These are phyloP conservation scores for Ophiostoma australiae DNA, from an alignment of 2,329 filamentous ascomycete species.

Conservation along the genomic window DNA sequence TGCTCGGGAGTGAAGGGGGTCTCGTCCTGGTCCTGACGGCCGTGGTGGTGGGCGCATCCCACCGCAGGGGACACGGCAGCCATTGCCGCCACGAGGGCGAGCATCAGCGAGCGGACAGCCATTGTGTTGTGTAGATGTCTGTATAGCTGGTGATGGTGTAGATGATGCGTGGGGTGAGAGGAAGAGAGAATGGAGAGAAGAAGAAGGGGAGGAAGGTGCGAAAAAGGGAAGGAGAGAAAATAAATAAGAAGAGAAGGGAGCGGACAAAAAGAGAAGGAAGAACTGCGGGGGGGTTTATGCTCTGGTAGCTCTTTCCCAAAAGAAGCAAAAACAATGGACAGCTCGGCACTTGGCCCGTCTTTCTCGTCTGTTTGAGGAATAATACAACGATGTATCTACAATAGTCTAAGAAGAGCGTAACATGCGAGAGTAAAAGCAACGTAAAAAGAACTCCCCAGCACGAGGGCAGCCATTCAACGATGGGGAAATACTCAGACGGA, in stretches of 20 bases:
- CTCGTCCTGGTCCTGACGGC: slow-evolving; percentile 35
- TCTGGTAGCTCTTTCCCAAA: background rate
- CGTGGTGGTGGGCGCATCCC: slow-evolving; percentile 28
- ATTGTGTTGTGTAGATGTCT: slow-evolving; percentile 1
- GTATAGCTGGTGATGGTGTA: background rate
- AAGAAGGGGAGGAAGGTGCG: background rate
- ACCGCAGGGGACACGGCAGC: slow-evolving; percentile 19
- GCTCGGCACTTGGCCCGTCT: slow-evolving; percentile 7
- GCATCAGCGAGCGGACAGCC: slow-evolving; percentile 22
- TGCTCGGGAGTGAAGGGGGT: slow-evolving; percentile 48
- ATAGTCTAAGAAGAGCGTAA: background rate
- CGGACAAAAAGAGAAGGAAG: slow-evolving; percentile 5
- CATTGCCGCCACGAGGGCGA: slow-evolving; percentile 22
- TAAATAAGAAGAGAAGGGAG: background rate
- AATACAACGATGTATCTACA: background rate
- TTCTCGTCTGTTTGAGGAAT: background rate
- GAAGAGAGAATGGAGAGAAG: slow-evolving; percentile 5
- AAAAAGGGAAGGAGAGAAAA: background rate
- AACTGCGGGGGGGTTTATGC: background rate
- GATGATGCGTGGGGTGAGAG: background rate
- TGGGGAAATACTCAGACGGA: background rate
- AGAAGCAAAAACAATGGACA: background rate
- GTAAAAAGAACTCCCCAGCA: background rate
- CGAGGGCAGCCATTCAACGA: background rate
- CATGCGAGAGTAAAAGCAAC: background rate